A percentile compares a stretch with the other conserved stretches of the same genome.
Conservation (phyloP, 2,329 filamentous ascomycete genomes). For the Magnaporthiopsis incrustans region DNA sequence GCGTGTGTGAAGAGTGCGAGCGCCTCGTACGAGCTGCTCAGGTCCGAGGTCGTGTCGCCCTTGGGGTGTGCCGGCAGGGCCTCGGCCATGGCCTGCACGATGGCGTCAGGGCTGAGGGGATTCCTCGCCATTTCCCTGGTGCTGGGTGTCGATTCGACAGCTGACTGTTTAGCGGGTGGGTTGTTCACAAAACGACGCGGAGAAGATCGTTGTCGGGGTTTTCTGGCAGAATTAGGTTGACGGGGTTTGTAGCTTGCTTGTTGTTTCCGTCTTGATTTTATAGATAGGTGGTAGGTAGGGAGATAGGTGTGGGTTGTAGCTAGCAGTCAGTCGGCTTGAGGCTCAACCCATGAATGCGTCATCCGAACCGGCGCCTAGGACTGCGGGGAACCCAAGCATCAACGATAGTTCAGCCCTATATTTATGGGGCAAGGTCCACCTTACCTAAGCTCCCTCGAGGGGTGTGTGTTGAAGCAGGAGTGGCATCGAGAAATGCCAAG, state of each 20-base stretch:
- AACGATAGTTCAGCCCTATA: conserved; percentile 2
- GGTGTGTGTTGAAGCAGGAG: not conserved
- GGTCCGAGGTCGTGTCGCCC: conserved; percentile 48
- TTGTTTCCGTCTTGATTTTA: too few species aligned
- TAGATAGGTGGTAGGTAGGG: too few species aligned
- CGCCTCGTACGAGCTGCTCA: conserved; percentile 71
- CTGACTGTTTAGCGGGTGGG: too few species aligned
- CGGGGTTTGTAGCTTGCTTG: too few species aligned
- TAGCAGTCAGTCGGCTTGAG: not conserved
- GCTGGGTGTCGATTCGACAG: too few species aligned
- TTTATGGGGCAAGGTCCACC: not conserved
- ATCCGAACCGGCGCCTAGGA: not conserved
- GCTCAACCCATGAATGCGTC: not conserved
- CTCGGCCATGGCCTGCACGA: conserved; percentile 50
- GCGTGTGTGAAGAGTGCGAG: conserved; percentile 79
- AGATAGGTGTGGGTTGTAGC: too few species aligned
- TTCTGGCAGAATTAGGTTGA: too few species aligned
- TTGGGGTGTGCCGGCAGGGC: conserved; percentile 47
- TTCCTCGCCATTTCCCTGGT: conserved; percentile 14
- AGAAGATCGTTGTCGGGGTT: too few species aligned
- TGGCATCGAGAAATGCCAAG: not conserved
- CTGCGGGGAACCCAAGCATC: conserved; percentile 1
- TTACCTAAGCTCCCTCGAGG: not conserved
- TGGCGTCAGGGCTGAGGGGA: conserved; percentile 33
- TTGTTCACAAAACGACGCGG: too few species aligned